Evolutionary conservation across 352 stramenopile species (phyloP), one percentile per base, ranked within the genome.

Genomic region (Globisporangium abappressorium): DNA sequence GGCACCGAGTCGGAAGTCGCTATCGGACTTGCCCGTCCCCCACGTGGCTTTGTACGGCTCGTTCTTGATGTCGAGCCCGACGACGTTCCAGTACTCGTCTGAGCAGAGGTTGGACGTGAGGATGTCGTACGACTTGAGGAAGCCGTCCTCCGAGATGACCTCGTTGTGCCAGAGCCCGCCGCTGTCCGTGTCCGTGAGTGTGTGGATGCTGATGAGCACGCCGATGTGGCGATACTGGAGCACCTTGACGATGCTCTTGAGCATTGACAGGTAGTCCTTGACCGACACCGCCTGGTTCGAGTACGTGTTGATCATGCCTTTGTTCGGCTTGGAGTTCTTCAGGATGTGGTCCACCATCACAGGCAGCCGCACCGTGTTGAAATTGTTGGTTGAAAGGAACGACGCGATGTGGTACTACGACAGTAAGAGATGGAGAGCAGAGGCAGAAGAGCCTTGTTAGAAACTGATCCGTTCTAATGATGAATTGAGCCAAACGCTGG

Each of bases 11-110:
- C 53, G 63, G 36, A 81, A 81, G 68, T 81, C 69, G 5, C 56
- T 61, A 33, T 57, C 68, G 7, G 49, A 22, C 1, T 64, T 57
- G 33, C 70, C 78, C 30, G 78, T 76, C 2, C 77, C 80, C 79
- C 78, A 88, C 57, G 80, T 82, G 18, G 72, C 79, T 36, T 86
- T 72, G 18, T 70, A 75, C 43, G 81, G 79, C 61, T 90, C 81
- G 55, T 90, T 90, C 74, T 87, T 90, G 33, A 85, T 51, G 54
- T 90, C 81, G 47, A 90, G 78, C 0, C 80, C 79, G 33, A 88
- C 75, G 22, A 89, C 71, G 66, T 87, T 87, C 78, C 79, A 86
- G 74, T 89, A 87, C 55, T 69, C 72, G 43, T 59, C 30, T 22
- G 60, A 61, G 51, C 56, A 70, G 18, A 71, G 57, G 11, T 14